Conservation (phyloP, 2,329 filamentous ascomycete species). For the Endoconidiophora laricicola region DNA sequence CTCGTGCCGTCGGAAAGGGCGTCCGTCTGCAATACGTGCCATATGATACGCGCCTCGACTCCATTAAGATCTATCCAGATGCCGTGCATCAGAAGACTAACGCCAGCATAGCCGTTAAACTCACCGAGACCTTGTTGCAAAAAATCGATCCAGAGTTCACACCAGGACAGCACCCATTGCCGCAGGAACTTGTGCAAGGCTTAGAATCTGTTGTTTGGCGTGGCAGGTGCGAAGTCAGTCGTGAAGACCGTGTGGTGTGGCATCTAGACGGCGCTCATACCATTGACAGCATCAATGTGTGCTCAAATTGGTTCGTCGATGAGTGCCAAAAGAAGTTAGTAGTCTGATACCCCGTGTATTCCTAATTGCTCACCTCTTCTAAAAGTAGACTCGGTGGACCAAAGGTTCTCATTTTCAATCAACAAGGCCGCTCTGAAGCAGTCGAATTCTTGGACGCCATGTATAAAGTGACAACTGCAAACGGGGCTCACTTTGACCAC, state of each 20-base stretch:
- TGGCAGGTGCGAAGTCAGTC: slow-evolving; percentile 55
- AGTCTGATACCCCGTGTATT: neutral
- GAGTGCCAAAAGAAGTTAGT: slow-evolving; percentile 24
- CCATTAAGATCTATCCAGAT: slow-evolving; percentile 33
- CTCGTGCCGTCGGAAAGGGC: slow-evolving; percentile 35
- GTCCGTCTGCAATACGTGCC: slow-evolving; percentile 31
- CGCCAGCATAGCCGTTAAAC: slow-evolving; percentile 33
- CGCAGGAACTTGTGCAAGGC: slow-evolving; percentile 51
- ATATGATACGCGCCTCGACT: slow-evolving; percentile 28
- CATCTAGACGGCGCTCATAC: slow-evolving; percentile 91
- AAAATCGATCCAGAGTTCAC: slow-evolving; percentile 25
- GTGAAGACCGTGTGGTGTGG: slow-evolving; percentile 43
- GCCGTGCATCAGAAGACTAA: slow-evolving; percentile 44
- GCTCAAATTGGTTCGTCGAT: slow-evolving; percentile 63
- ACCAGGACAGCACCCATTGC: slow-evolving; percentile 25
- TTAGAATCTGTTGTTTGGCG: slow-evolving; percentile 61
- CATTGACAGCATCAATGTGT: slow-evolving; percentile 68
- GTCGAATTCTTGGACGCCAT: slow-evolving; percentile 36
- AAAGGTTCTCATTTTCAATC: slow-evolving; percentile 70
- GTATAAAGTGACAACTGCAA: slow-evolving; percentile 21
- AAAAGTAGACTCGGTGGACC: slow-evolving; percentile 20
- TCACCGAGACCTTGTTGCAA: slow-evolving; percentile 32
- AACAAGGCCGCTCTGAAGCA: slow-evolving; percentile 43
- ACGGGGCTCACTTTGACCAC: slow-evolving; percentile 41
- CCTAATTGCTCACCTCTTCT: neutral